Conservation (phyloP, 225 moss, liverwort and hornwort species). For the Sphagnum tenellum region DNA sequence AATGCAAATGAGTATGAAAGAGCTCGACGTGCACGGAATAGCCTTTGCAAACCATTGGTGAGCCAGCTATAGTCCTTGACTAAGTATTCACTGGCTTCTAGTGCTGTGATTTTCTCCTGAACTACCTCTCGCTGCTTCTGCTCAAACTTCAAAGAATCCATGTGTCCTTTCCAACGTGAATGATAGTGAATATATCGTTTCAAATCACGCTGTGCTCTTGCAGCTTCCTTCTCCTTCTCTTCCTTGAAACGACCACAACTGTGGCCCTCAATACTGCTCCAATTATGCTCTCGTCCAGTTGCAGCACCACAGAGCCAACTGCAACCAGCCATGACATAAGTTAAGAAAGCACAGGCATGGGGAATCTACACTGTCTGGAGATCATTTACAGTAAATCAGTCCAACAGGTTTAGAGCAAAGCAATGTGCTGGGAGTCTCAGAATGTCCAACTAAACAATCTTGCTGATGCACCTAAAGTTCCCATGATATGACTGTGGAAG, state of each 20-base stretch:
- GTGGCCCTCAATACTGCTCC: slow-evolving; percentile 98
- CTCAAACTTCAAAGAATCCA: slow-evolving; percentile 95
- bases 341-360: no score
- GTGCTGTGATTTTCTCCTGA: slow-evolving; percentile 51
- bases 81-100: slow-evolving; percentile 87
- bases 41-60: slow-evolving; percentile 77
- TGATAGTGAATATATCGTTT: slow-evolving; percentile 98
- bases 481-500: no score
- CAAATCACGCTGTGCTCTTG: slow-evolving; percentile 90
- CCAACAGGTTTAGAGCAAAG: no score
- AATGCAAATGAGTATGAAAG: slow-evolving; percentile 93
- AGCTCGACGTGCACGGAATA: slow-evolving; percentile 88
- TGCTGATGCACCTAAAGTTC: no score
- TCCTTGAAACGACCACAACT: slow-evolving; percentile 97
- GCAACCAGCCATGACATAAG: slow-evolving; percentile 13
- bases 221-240: slow-evolving; percentile 96
- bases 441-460: no score
- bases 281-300: slow-evolving; percentile 96
- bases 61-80: slow-evolving; percentile 99
- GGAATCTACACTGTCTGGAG: no score
- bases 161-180: slow-evolving; percentile 96
- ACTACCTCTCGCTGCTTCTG: slow-evolving; percentile 77
- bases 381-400: no score
- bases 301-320: slow-evolving; percentile 98
- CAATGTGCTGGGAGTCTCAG: no score